Conservation (phyloP, 495 filamentous ascomycete genomes). For the Saxophila tyrrhenica region DNA sequence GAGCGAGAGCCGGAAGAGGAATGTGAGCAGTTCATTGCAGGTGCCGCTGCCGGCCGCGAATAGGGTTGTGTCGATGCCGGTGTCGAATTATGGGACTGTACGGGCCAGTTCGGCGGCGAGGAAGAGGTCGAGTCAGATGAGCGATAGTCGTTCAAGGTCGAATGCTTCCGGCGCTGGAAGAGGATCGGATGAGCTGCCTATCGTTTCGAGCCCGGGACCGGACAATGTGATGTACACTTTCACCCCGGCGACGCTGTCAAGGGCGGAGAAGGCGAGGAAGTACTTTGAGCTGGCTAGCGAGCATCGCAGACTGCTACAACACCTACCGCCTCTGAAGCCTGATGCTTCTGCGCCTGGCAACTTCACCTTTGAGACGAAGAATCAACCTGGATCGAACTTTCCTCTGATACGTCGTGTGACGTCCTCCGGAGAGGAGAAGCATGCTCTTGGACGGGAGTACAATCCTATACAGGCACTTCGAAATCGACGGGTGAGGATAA, state of each 20-base stretch:
- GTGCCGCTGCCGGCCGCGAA: constrained; percentile 21
- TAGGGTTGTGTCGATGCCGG: constrained; percentile 11
- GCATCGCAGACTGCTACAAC: constrained; percentile 64
- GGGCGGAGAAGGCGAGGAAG: constrained; percentile 66
- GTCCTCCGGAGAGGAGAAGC: constrained; percentile 18
- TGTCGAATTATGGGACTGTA: neutral
- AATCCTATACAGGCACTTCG: constrained; percentile 83
- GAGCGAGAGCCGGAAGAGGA: constrained; percentile 66
- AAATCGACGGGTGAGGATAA: constrained; percentile 66
- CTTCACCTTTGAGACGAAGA: constrained; percentile 18
- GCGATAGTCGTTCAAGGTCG: neutral
- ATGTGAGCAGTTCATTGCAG: constrained; percentile 25
- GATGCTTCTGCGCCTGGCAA: constrained; percentile 28
- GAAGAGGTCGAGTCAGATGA: constrained; percentile 2
- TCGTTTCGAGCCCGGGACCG: neutral
- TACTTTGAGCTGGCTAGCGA: constrained; percentile 71
- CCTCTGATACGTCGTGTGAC: constrained; percentile 21
- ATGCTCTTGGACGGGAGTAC: constrained; percentile 49
- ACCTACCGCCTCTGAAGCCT: constrained; percentile 58
- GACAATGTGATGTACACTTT: constrained; percentile 3
- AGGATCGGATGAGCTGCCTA: neutral
- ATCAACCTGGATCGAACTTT: constrained; percentile 22
- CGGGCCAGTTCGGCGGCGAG: neutral
- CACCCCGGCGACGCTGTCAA: constrained; percentile 58
- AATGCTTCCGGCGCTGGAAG: neutral